Evolutionary conservation across 2,329 filamentous ascomycete species (phyloP), one percentile per base, ranked within the genome.

Genomic region (Sporothrix variecibatus): DNA sequence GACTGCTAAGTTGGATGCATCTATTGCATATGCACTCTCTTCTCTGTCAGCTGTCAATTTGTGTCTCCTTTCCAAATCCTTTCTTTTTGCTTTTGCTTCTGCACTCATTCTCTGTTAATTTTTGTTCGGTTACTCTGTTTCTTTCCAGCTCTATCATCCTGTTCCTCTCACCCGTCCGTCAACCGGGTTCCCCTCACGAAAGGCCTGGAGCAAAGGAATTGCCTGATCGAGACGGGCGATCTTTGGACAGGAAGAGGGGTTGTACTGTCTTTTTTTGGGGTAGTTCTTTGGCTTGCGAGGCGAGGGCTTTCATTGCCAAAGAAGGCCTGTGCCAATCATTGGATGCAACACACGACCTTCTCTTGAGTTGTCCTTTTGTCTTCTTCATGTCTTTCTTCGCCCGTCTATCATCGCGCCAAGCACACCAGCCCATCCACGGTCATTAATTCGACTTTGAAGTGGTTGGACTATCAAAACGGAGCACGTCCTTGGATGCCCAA

Each of bases 121-220:
- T 5, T 38, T 26, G 34, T 26, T 23, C 31, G 23, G 51, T 28
- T 28, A 28, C 51, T 56, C 51, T 56, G 23, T 28, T 23, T 15
- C 26, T 56, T 20, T 5, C 23, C 12, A 28, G 28, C 51, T 26
- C 51, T 28, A 31, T 43, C 3, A 12, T 34, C 26, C 20, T 69
- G 62, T 46, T 68, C 71, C 58, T 73, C 49, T 68, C 49, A 53
- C 7, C 62, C 34, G 65, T 49, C n/a, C 76, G 78, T 11, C 80
- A 82, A 76, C 82, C 80, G 82, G 75, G 82, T 38, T 46, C n/a
- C 31, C 28, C 51, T 73, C 64, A 28, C 49, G 8, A 38, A n/a
- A n/a, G 26, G 3, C n/a, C 38, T 71, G 69, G 69, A 43, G 31
- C 34, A 71, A 71, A 43, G 69, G 31, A 60, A 62, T 40, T 71